phyloP scores from a whole-genome alignment of 2,329 filamentous ascomycete species.

The Scopulariopsis brevicaulis region DNA sequence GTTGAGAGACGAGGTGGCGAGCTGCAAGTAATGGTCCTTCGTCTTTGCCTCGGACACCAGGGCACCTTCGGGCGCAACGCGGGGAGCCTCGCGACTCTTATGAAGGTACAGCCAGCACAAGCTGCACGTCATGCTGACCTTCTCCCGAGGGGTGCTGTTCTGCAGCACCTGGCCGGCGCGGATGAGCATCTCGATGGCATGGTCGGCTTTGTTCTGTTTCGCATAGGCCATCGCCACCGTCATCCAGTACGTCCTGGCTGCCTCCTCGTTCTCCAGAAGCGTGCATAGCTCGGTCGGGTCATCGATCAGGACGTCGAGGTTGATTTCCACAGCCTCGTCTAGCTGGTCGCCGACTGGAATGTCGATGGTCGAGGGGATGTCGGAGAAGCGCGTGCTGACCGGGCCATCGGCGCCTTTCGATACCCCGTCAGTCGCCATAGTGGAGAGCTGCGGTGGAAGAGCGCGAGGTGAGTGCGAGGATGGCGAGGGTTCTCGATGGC shows the following conservation, averaged over 20 bases:
- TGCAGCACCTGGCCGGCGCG: constrained; percentile 65
- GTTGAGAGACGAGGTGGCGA: constrained; percentile 84
- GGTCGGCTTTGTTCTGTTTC: constrained; percentile 87
- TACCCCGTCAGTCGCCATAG: constrained; percentile 24
- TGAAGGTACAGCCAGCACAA: constrained; percentile 86
- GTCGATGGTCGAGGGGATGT: constrained; percentile 54
- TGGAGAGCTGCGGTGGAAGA: not conserved
- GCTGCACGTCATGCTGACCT: constrained; percentile 72
- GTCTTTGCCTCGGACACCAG: constrained; percentile 65
- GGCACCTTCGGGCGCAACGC: constrained; percentile 49
- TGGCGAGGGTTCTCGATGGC: not conserved
- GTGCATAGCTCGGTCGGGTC: constrained; percentile 93
- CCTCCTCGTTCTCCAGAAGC: constrained; percentile 86
- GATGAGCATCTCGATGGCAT: constrained; percentile 62
- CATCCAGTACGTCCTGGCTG: constrained; percentile 91
- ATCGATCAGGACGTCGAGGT: constrained; percentile 81
- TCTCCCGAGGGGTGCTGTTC: constrained; percentile 64
- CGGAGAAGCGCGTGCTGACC: constrained; percentile 47
- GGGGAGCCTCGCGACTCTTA: constrained; percentile 72
- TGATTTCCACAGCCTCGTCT: constrained; percentile 78
- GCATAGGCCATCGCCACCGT: constrained; percentile 95
- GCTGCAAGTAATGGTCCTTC: constrained; percentile 85
- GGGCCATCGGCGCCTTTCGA: constrained; percentile 26
- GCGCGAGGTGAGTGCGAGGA: not conserved
- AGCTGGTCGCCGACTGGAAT: constrained; percentile 55